These are phyloP conservation scores for Fusarium citri DNA, from an alignment of 2,329 filamentous ascomycete genomes.

Conservation along the genomic window DNA sequence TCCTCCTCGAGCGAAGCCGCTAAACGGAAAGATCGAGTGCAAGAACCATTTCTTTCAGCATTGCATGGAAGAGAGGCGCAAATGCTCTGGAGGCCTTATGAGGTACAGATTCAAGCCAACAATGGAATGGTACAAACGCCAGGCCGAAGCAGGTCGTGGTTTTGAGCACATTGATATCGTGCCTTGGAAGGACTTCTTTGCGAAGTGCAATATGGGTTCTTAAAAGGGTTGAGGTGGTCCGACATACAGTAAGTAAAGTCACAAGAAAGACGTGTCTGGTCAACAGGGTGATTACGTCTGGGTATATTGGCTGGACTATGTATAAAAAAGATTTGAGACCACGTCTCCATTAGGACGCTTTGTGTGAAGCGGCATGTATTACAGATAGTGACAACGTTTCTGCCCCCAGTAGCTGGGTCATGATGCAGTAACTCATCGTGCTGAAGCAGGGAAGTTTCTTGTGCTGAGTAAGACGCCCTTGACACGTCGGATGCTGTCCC, in stretches of 20 bases:
- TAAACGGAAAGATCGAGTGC: conserved; percentile 48
- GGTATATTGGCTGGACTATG: conserved; percentile 26
- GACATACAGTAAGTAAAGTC: not conserved
- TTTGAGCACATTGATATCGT: conserved; percentile 62
- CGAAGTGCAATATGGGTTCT: conserved; percentile 44
- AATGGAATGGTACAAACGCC: conserved; percentile 63
- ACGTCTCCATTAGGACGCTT: conserved; percentile 9
- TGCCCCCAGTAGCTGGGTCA: not conserved
- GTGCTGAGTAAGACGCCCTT: conserved; percentile 83
- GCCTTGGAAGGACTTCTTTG: conserved; percentile 57
- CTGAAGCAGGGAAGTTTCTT: conserved; percentile 73
- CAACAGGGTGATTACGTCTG: conserved; percentile 12
- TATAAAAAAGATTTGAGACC: conserved; percentile 9
- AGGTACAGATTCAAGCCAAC: conserved; percentile 61
- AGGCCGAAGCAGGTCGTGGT: conserved; percentile 59
- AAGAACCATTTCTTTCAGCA: conserved; percentile 59
- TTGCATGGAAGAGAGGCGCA: conserved; percentile 36
- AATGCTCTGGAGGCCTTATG: not conserved
- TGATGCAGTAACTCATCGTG: conserved; percentile 40
- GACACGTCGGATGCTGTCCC: conserved; percentile 80
- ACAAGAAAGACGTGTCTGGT: conserved; percentile 5
- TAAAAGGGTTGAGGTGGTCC: conserved; percentile 21
- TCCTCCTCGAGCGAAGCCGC: conserved; percentile 53
- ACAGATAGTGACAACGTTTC: not conserved
- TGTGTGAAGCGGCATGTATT: not conserved